phyloP scores from a whole-genome alignment of 768 basidiomycete species.

The Agaricus subrufescens region DNA sequence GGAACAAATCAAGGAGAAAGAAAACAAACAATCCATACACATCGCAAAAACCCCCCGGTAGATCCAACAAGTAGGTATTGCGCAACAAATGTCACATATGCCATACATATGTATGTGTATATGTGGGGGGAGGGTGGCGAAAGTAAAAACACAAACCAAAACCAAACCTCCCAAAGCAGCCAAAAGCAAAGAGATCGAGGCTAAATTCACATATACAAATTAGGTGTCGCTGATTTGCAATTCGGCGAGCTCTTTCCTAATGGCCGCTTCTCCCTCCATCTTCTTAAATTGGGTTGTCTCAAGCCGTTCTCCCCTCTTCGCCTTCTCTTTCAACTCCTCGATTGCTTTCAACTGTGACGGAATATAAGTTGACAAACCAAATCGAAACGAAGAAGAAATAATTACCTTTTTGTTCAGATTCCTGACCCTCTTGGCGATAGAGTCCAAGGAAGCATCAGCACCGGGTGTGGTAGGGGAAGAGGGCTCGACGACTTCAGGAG shows the following conservation, averaged over 20 bases:
- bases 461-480: conserved; percentile 50
- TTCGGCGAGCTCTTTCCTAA: conserved; percentile 69
- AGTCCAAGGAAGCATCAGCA: conserved; percentile 59
- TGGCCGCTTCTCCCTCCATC: conserved; percentile 87
- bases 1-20: no score
- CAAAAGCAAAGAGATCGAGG: no score
- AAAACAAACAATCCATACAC: no score
- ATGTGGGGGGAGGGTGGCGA: no score
- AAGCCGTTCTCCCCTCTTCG: conserved; percentile 82
- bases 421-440: conserved; percentile 86
- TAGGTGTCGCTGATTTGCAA: conserved; percentile 19
- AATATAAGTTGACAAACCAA: background rate
- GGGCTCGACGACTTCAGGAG: conserved; percentile 21
- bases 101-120: no score
- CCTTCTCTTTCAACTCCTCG: conserved; percentile 93
- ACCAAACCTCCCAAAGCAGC: no score
- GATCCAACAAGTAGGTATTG: no score
- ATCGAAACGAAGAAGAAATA: conserved; percentile 5
- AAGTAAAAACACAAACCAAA: no score
- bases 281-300: conserved; percentile 97
- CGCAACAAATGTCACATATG: no score
- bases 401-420: conserved; percentile 94
- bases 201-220: no score
- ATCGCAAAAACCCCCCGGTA: no score
- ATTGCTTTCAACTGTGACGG: conserved; percentile 86